Evolutionary conservation across 2,329 filamentous ascomycete genomes (phyloP).

Genomic region (Neopestalotiopsis clavispora): DNA sequence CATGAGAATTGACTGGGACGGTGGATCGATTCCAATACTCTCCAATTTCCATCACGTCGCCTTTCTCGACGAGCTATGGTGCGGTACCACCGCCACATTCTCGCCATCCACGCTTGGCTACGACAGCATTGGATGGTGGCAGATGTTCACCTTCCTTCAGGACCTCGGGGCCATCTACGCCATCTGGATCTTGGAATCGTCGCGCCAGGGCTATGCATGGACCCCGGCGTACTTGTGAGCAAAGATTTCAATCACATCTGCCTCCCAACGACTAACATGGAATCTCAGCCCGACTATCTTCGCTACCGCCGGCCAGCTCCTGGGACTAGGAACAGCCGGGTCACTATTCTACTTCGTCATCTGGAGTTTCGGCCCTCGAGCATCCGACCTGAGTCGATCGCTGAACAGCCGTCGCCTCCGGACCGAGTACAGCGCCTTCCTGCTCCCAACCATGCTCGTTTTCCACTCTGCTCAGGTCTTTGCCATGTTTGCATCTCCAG

Average conservation of each 20-base stretch:
- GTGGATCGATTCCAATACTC: constrained; percentile 22
- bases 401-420: not conserved
- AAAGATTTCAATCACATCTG: too few species aligned
- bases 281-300: constrained; percentile 17
- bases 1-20: constrained; percentile 26
- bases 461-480: constrained; percentile 29
- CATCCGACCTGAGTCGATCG: constrained; percentile 15
- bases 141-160: constrained; percentile 28
- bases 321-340: constrained; percentile 20
- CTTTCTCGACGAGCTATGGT: constrained; percentile 24
- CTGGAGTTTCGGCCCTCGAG: constrained; percentile 22
- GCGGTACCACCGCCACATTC: constrained; percentile 25
- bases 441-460: constrained; percentile 23
- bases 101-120: constrained; percentile 24
- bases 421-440: constrained; percentile 5
- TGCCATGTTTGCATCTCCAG: constrained; percentile 19
- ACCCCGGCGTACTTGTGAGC: constrained; percentile 28
- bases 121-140: constrained; percentile 28
- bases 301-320: not conserved
- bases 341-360: constrained; percentile 26
- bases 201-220: constrained; percentile 21
- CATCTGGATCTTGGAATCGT: constrained; percentile 29
- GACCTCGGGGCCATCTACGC: constrained; percentile 30
- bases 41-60: constrained; percentile 23
- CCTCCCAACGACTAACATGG: not conserved